Evolutionary conservation across 139 green algal species (phyloP).

Genomic region (Edaphochlamys debaryana): DNA sequence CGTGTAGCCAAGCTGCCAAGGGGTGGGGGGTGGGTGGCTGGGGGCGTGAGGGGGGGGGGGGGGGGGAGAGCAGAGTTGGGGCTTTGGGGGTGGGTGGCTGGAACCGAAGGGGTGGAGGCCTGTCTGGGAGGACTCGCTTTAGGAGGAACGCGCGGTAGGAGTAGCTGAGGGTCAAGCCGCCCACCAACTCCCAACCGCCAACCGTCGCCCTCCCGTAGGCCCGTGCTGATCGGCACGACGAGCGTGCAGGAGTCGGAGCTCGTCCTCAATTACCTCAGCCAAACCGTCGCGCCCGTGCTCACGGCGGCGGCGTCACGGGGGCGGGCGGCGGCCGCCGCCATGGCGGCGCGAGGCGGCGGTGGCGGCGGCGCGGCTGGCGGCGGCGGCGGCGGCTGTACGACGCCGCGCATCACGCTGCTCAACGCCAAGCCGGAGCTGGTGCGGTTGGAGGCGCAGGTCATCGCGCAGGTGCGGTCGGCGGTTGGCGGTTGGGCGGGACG

Average conservation of each 20-base stretch:
- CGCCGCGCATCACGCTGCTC: slow-evolving; percentile 30
- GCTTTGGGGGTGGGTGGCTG: no score
- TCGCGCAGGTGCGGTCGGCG: slow-evolving; percentile 68
- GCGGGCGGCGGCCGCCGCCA: neutral
- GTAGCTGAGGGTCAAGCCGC: no score
- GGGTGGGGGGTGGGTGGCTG: no score
- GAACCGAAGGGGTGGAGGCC: no score
- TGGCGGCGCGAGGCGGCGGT: neutral
- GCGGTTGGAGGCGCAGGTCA: slow-evolving; percentile 81
- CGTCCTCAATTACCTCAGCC: slow-evolving; percentile 43
- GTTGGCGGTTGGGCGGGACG: neutral
- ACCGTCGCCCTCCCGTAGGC: no score
- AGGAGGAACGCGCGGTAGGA: no score
- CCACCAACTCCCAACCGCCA: no score
- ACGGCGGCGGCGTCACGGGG: slow-evolving; percentile 1
- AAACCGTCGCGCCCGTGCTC: neutral
- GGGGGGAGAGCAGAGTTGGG: no score
- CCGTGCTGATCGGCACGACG: slow-evolving; percentile 92
- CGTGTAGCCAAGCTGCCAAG: no score
- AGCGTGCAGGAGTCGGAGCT: slow-evolving; percentile 71
- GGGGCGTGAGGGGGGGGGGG: no score
- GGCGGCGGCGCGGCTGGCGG: neutral
- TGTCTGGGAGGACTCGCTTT: no score
- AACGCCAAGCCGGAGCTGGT: slow-evolving; percentile 71
- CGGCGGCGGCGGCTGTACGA: neutral